Evolutionary conservation across 805 yeast genomes (phyloP).

Genomic region (Kuraishia ogatae): DNA sequence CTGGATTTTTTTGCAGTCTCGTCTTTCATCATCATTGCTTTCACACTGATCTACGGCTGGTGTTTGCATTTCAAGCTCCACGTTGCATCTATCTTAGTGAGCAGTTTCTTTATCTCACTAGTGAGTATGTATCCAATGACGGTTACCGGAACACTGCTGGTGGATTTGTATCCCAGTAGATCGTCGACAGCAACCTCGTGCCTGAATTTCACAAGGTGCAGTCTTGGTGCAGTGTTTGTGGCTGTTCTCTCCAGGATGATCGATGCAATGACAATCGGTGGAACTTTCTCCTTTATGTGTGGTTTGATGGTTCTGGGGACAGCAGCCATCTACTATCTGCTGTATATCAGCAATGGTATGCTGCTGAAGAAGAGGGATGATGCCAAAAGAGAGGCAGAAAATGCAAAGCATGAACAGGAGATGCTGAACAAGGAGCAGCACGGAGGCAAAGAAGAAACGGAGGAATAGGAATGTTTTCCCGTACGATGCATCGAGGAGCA

Average conservation of each 20-base stretch:
- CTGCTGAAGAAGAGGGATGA: not conserved
- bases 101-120: constrained; percentile 43
- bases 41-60: constrained; percentile 56
- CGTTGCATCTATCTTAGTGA: constrained; percentile 43
- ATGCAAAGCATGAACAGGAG: not conserved
- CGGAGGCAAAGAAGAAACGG: not conserved
- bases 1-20: constrained; percentile 34
- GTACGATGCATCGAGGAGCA: too few relatives aligned
- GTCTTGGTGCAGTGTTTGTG: constrained; percentile 50
- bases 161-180: constrained; percentile 56
- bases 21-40: constrained; percentile 26
- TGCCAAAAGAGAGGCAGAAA: not conserved
- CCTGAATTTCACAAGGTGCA: constrained; percentile 57
- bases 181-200: constrained; percentile 63
- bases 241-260: constrained; percentile 54
- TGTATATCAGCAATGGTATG: not conserved
- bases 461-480: not conserved
- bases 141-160: constrained; percentile 49
- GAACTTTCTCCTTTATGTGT: constrained; percentile 46
- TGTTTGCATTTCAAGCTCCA: constrained; percentile 35
- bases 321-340: not conserved
- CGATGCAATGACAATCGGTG: constrained; percentile 49
- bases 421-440: not conserved
- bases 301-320: not conserved
- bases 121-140: constrained; percentile 43